Evolutionary conservation across 257 asterid species (phyloP), one percentile per base, ranked within the genome.

Genomic region (Forsythia suspensa): DNA sequence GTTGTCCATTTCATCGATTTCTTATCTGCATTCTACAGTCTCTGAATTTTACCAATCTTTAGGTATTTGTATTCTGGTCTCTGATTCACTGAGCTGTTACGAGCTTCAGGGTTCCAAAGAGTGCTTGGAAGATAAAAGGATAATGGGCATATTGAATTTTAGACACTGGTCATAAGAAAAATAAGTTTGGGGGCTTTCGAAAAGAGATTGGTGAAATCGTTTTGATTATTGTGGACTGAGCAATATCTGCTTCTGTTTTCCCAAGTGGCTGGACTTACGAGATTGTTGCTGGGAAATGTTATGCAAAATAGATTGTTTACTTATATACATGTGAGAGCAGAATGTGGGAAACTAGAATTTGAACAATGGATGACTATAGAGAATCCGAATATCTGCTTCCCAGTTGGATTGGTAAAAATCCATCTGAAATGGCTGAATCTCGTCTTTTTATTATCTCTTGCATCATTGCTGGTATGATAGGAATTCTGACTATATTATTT

Each of bases 351-450:
- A 72, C 46, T 80, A 77, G 77, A 78, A 81, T 38, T 67, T 85
- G 77, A 87, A 82, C 68, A 43, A 96, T 96, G 99, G 98, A 94
- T 69, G 97, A 94, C 29, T 86, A 82, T 70, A 82, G 91, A 86
- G 98, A 90, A 72, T 75, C 86, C 37, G 97, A 94, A 76, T 77
- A 88, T 82, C 83, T 83, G 80, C 86, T 86, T 71, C 88, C 91
- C 71, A 86, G 96, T 82, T 94, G 97, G 99, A 85, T 92, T 61
- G 79, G 84, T 76, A 87, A 81, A 85, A 83, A 83, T 81, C 88
- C 97, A 67, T 85, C 92, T 67, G 99, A 90, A 82, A 86, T 92
- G 89, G 85, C 95, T 21, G 98, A 94, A 83, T 89, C 96, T 66
- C 79, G 71, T 79, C 82, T 96, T 65, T 89, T 96, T 71, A 85